Percentiles rank a stretch among this genome's conserved stretches.
Evolutionary conservation across 768 basidiomycete genomes (phyloP).

Genomic region (Termitomyces sp.): DNA sequence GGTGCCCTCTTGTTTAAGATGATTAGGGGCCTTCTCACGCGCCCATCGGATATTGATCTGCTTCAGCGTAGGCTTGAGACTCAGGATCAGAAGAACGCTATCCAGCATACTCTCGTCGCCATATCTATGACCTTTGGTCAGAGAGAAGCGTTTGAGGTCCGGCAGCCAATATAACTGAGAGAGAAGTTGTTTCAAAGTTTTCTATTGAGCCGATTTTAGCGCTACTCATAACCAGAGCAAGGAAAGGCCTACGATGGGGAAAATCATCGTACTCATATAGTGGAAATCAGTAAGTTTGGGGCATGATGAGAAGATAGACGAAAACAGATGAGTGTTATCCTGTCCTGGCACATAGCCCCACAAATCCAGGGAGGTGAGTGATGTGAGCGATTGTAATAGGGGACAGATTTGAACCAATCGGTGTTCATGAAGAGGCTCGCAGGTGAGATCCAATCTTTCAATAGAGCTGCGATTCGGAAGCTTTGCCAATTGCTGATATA

Average conservation of each 20-base stretch:
- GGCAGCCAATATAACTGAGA: conserved; percentile 35
- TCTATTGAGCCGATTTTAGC: conserved; percentile 22
- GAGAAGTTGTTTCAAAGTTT: conserved; percentile 38
- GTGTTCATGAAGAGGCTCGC: conserved; percentile 42
- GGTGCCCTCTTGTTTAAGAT: conserved; percentile 44
- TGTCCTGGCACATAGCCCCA: conserved; percentile 39
- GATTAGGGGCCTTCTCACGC: conserved; percentile 41
- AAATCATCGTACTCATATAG: conserved; percentile 49
- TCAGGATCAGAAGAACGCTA: conserved; percentile 35
- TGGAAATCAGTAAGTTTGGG: conserved; percentile 43
- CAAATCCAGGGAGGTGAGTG: conserved; percentile 40
- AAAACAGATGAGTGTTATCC: conserved; percentile 32
- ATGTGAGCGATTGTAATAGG: conserved; percentile 30
- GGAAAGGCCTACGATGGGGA: conserved; percentile 31
- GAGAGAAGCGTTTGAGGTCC: conserved; percentile 38
- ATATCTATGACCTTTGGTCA: conserved; percentile 49
- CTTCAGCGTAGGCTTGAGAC: conserved; percentile 28
- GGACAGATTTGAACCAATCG: conserved; percentile 30
- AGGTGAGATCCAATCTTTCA: conserved; percentile 43
- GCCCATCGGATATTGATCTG: conserved; percentile 49
- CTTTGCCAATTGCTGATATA: conserved; percentile 43
- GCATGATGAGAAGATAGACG: conserved; percentile 30
- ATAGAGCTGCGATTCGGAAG: conserved; percentile 33
- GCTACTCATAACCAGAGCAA: not conserved
- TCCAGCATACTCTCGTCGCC: conserved; percentile 42